Base-by-base conservation (phyloP, 768 basidiomycete genomes). In the Leucogyrophana mollusca region DNA sequence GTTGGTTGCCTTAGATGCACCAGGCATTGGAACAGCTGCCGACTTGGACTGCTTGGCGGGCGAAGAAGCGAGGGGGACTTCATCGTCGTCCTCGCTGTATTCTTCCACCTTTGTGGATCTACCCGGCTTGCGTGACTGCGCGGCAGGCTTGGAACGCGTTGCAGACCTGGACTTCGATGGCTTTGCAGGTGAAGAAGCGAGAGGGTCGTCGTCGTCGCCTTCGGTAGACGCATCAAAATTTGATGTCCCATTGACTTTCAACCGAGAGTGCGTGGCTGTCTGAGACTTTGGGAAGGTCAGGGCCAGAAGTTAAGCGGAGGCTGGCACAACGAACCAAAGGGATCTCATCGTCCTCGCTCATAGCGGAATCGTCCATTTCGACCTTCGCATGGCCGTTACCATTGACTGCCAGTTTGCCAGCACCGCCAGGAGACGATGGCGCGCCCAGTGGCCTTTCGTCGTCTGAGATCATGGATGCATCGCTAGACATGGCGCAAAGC, bases 261-360 rank as follows among this genome's bases (percentile, higher is more conserved):
- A n/a, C n/a, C 20, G 35, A 8, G 16, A 21, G 8, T 21, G 16
- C 16, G 16, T 21, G 6, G 35, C 35, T 21, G 35, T 8, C 49
- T 14, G 62, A 41, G 40, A 41, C 6, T 22, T n/a, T 41, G 7
- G 40, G 22, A 41, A 37, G n/a, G 34, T 30, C 17, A 11, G 36
- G 16, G 32, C 40, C 4, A 20, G 23, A 22, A 43, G 25, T 35
- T 11, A 38, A 16, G 22, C 20, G 17, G 20, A 21, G 18, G 32
- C 40, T 35, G 14, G 47, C 21, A 47, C 51, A 36, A 72, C 79
- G 54, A 64, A 90, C 89, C 62, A 88, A 71, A 36, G 87, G 87
- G 65, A 81, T 65, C 56, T 88, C 84, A 37, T 84, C 82, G 42
- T 81, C 85, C 48, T 87, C 85, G 52, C 83, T 86, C 77, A 83